Conservation (phyloP, 495 filamentous ascomycete genomes). For the Hypoxylon fragiforme region DNA sequence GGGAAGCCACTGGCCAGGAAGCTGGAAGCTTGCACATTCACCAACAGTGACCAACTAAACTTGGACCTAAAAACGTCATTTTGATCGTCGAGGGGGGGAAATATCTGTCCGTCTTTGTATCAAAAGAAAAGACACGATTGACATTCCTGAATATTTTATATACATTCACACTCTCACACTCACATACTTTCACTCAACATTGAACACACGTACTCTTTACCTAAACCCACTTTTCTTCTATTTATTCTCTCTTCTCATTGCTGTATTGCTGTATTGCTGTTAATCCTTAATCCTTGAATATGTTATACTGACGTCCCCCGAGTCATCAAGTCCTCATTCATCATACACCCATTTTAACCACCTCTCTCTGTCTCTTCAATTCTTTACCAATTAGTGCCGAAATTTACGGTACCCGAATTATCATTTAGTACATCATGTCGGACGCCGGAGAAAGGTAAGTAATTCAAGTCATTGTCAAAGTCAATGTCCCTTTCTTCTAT, state of each 20-base stretch:
- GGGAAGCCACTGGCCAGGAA: no score
- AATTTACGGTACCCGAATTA: slow-evolving; percentile 1
- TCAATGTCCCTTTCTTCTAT: no score
- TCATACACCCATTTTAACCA: no score
- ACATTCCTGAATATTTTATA: slow-evolving; percentile 14
- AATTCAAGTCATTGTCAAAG: no score
- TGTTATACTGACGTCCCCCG: slow-evolving; percentile 13
- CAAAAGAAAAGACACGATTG: slow-evolving; percentile 26
- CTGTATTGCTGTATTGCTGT: background rate
- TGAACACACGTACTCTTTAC: background rate
- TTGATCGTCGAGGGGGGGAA: slow-evolving; percentile 20
- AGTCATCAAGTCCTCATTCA: slow-evolving; percentile 1
- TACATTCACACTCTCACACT: background rate
- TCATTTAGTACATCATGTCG: slow-evolving; percentile 41
- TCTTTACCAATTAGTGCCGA: slow-evolving; percentile 12
- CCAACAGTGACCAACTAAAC: slow-evolving; percentile 6
- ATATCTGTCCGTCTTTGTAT: slow-evolving; percentile 15
- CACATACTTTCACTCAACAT: background rate
- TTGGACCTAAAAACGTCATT: slow-evolving; percentile 32
- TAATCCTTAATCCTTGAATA: slow-evolving; percentile 9
- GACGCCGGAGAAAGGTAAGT: slow-evolving; percentile 50
- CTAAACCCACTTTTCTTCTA: background rate
- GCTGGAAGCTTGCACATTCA: no score
- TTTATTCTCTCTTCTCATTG: background rate
- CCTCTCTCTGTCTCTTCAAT: no score